Evolutionary conservation across 441 rosid genomes (phyloP), one percentile per base, ranked within the genome.

Genomic region (Manihot esculenta): DNA sequence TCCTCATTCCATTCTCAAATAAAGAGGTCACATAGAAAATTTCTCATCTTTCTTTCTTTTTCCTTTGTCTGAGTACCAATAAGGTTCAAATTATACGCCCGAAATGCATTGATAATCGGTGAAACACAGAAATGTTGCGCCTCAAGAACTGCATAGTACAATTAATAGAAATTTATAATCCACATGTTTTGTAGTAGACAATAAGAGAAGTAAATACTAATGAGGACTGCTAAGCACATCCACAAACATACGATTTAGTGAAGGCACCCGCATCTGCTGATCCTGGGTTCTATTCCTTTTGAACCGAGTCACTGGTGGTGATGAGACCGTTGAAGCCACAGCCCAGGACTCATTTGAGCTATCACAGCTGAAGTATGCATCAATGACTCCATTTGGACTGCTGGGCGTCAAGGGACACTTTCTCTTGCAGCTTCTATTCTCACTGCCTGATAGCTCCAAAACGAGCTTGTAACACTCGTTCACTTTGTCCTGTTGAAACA

Each of bases 191-290:
- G 62, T 27, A 62, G 76, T 69, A 72, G 77, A 71, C 67, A 73
- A 61, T 51, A 67, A 38, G 69, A 70, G 45, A 62, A 70, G 56
- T 69, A 74, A 77, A 71, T 72, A 78, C 78, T 82, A 87, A 81
- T 49, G 88, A 77, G 85, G 93, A 79, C 91, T 88, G 79, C 85
- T 80, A 80, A 86, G 84, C 72, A 78, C 89, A 76, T 88, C 85
- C 74, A 87, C 83, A 77, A 81, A 86, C 84, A 86, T 83, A 77
- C 79, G 81, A 63, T 86, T 87, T 70, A 81, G 68, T 21, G 85
- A 79, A 62, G 91, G 87, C 83, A 89, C 72, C 70, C 77, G 84
- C 88, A 86, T 85, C 78, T 86, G 90, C 75, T 88, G 93, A 73
- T 85, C 86, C 50, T 85, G 85, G 57, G 82, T 67, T 73, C 89